Evolutionary conservation across 2,329 filamentous ascomycete genomes (phyloP).

Genomic region (Neospermospora avenae): DNA sequence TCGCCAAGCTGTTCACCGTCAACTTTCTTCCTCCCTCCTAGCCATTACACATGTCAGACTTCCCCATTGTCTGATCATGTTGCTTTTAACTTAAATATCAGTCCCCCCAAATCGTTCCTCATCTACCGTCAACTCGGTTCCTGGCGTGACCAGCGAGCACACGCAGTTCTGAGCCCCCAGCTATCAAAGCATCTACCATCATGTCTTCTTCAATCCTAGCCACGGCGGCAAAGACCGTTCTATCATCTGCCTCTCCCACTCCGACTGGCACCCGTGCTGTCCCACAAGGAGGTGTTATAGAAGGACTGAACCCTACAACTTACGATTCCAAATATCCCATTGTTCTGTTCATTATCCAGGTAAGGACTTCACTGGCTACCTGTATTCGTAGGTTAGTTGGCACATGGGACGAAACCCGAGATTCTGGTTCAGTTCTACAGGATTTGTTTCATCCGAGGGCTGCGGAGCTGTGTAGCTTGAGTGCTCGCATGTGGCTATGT

Average conservation of each 20-base stretch:
- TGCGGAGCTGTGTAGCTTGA: constrained; percentile 9
- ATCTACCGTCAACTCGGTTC: neutral
- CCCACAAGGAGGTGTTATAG: constrained; percentile 61
- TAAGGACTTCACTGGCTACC: constrained; percentile 33
- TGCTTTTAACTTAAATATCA: neutral
- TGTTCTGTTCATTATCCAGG: constrained; percentile 67
- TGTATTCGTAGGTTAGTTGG: neutral
- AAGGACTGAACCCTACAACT: constrained; percentile 57
- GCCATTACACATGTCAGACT: neutral
- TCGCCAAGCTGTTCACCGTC: neutral
- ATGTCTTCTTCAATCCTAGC: neutral
- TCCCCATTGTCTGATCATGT: neutral
- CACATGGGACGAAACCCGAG: constrained; percentile 2
- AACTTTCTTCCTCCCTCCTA: neutral
- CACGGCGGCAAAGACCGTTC: constrained; percentile 5
- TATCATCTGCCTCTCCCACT: constrained; percentile 16
- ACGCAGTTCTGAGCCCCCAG: neutral
- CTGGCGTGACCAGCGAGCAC: neutral
- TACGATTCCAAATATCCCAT: constrained; percentile 64
- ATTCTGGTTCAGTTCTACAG: neutral
- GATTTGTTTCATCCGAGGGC: neutral
- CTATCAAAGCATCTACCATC: neutral
- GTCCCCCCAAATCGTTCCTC: neutral
- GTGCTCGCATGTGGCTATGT: neutral
- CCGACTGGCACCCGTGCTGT: constrained; percentile 21